Base-by-base conservation (phyloP, 345 rosid genomes). In the Eucalyptus pauciflora region DNA sequence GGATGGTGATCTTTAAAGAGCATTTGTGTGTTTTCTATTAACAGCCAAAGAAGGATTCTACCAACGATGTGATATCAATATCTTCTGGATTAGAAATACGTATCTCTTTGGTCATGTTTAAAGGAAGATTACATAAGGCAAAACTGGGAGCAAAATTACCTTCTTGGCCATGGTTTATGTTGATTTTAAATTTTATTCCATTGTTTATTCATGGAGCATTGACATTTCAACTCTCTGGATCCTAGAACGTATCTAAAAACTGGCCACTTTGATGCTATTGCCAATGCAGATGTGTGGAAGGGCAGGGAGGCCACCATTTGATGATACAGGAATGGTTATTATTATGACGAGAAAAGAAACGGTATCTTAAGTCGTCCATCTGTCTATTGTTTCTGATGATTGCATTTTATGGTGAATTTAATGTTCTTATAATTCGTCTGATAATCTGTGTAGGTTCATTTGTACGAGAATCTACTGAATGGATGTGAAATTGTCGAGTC, bases 281-380 rank as follows among this genome's bases (percentile, higher is more conserved):
- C 50, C 29, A 91, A 83, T 88, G 62, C 93, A 98, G 99, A 98
- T 98, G 98, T 94, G 94, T 91, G 99, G 99, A 90, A 95, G 99
- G 94, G 99, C 99, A 89, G 99, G 99, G 67, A 93, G 99, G 90
- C 99, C 99, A 86, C 99, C 99, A 87, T 98, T 97, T 95, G 98
- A 97, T 90, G 98, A 96, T 91, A 95, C 98, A 81, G 99, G 99
- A 90, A 92, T 92, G 92, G 99, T 97, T 89, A 85, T 98, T 91
- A 96, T 97, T 89, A 98, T 98, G 99, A 98, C 99, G 50, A 95
- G 99, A 95, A 94, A 95, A 93, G 98, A 96, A 92, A 97, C 99
- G 86, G 99, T 98, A 62, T 67, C 48, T 50, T 60, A 29, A 51
- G 51, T 76, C n/a, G 15, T 60, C 80, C 45, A 58, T 49, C 81